A percentile compares a stretch with the other conserved stretches of the same genome.
These are phyloP conservation scores for Talaromyces sp. DNA, from an alignment of 2,329 filamentous ascomycete genomes.

Conservation along the genomic window DNA sequence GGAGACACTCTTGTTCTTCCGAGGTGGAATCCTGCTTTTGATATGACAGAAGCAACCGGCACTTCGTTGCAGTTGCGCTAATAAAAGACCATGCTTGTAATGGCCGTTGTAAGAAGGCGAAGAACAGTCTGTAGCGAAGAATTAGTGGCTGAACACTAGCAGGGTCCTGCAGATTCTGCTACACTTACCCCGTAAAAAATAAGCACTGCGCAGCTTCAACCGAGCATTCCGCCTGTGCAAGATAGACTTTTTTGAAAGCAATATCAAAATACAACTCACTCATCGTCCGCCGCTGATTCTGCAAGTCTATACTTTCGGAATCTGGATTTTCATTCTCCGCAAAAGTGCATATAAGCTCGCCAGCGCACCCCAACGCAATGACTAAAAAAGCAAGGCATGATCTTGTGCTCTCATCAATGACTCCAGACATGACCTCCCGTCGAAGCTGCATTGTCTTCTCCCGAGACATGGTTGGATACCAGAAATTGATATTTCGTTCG, in stretches of 20 bases:
- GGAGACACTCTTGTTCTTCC: slow-evolving; percentile 49
- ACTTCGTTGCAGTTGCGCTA: slow-evolving; percentile 49
- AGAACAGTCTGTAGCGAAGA: slow-evolving; percentile 40
- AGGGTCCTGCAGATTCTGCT: no score
- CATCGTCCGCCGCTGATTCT: slow-evolving; percentile 34
- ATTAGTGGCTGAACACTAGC: background rate
- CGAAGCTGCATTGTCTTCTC: slow-evolving; percentile 36
- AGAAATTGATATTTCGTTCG: slow-evolving; percentile 50
- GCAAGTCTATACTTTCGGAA: slow-evolving; percentile 29
- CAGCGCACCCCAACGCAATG: slow-evolving; percentile 49
- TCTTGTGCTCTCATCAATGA: slow-evolving; percentile 38
- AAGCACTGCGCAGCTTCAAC: slow-evolving; percentile 50
- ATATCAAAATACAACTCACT: slow-evolving; percentile 47
- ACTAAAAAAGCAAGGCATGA: slow-evolving; percentile 47
- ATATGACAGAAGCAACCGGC: slow-evolving; percentile 50
- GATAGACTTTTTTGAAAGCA: slow-evolving; percentile 46
- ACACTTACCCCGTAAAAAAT: slow-evolving; percentile 48
- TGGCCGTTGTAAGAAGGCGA: slow-evolving; percentile 50
- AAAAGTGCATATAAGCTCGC: slow-evolving; percentile 39
- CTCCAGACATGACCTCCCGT: slow-evolving; percentile 31
- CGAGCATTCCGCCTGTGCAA: slow-evolving; percentile 48
- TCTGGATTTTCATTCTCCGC: slow-evolving; percentile 20
- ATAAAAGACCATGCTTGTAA: slow-evolving; percentile 55
- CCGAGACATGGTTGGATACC: slow-evolving; percentile 52
- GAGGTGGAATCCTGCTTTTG: slow-evolving; percentile 31